Evolutionary conservation across 1,139 yeast genomes (phyloP).

Genomic region (Neolecta irregularis): DNA sequence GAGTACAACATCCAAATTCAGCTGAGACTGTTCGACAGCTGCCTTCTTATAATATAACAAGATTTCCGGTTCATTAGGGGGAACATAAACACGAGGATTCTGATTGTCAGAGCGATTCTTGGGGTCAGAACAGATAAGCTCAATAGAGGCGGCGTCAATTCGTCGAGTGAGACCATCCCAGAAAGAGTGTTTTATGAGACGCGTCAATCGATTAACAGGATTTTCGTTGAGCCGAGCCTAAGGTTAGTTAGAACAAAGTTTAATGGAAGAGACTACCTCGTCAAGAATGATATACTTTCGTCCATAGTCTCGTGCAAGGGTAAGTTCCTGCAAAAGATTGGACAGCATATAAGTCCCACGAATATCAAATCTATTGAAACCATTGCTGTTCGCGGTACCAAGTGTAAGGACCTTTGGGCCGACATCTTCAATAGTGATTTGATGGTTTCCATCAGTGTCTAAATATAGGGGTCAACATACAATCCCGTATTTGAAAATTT

Average conservation of each 20-base stretch:
- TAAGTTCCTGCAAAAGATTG: constrained; percentile 73
- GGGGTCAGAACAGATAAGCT: constrained; percentile 59
- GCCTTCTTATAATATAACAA: constrained; percentile 49
- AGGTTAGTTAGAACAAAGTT: too few relatives aligned
- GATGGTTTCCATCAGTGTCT: constrained; percentile 75
- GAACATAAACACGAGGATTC: constrained; percentile 66
- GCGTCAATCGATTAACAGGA: constrained; percentile 62
- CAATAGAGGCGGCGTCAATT: constrained; percentile 46
- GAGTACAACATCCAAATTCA: constrained; percentile 58
- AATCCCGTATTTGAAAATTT: constrained; percentile 1
- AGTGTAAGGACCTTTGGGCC: constrained; percentile 81
- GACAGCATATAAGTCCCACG: constrained; percentile 88
- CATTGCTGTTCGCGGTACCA: constrained; percentile 42
- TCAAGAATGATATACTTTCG: constrained; percentile 62
- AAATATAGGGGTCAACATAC: constrained; percentile 4
- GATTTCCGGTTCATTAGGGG: constrained; percentile 54
- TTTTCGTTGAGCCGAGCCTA: constrained; percentile 76
- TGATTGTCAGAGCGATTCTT: constrained; percentile 50
- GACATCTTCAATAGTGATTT: constrained; percentile 79
- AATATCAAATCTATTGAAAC: constrained; percentile 49
- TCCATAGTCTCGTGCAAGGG: constrained; percentile 72
- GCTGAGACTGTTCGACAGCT: constrained; percentile 40
- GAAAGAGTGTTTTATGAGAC: constrained; percentile 62
- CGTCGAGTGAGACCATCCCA: constrained; percentile 71
- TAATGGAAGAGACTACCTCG: too few relatives aligned